Evolutionary conservation across 345 rosid genomes (phyloP).

Genomic region (Eucalyptus dawsonii): DNA sequence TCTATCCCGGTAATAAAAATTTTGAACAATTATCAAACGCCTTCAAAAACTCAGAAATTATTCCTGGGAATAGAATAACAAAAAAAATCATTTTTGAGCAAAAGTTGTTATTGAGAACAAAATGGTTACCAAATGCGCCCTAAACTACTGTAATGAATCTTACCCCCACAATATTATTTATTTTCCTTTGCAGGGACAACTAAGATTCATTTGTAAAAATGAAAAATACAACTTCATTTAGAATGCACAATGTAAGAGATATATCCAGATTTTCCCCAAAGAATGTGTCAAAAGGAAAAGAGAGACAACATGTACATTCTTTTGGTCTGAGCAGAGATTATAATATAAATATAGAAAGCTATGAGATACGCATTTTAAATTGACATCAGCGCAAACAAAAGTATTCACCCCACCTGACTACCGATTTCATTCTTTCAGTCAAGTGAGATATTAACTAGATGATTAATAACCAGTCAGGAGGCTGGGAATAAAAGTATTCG

Average conservation of each 20-base stretch:
- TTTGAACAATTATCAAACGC: too few species aligned
- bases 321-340: background rate
- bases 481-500: background rate
- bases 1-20: too few species aligned
- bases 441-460: background rate
- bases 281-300: background rate
- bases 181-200: background rate
- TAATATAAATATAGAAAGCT: background rate
- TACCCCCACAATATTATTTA: background rate
- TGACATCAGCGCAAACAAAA: background rate
- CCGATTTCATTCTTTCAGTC: background rate
- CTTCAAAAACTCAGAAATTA: too few species aligned
- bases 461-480: background rate
- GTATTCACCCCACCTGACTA: background rate
- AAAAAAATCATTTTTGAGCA: too few species aligned
- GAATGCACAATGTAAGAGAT: background rate
- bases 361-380: background rate
- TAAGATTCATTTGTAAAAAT: background rate
- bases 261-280: background rate
- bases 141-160: background rate
- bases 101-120: too few species aligned
- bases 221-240: background rate
- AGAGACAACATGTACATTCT: background rate
- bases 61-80: accelerated
- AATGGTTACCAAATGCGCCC: too few species aligned